Evolutionary conservation across 2,329 filamentous ascomycete genomes (phyloP), one percentile per base, ranked within the genome.

Genomic region (Aspergillus pseudoglaucus): DNA sequence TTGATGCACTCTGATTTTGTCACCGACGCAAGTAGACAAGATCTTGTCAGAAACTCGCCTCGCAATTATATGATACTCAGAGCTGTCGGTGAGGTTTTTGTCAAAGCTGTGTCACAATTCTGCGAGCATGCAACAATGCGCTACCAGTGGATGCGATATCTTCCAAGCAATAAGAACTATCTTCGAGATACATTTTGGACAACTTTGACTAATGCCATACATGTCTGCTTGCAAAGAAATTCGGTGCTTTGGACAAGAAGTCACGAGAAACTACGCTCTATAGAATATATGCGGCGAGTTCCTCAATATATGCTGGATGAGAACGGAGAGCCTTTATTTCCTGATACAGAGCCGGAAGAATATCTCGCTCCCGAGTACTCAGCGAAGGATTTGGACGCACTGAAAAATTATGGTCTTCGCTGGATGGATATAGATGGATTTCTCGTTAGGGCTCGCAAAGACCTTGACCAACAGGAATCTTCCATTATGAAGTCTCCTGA

Each of bases 1-100:
- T 54, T 78, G 1, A 73, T 79, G 9, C 75, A 79, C 7, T 64
- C 72, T 6, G 75, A 79, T 50, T 79, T 78, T 47, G 72, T 74
- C 35, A 76, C 71, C 0, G 56, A 69, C 14, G 74, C 72, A 3
- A 75, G 61, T 50, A 62, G 76, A 0, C 61, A 78, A 51, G 70
- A 73, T 42, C 62, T 77, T 43, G 30, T 50, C 17, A 37, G n/a
- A 20, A 48, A 43, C 9, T 56, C 53, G 1, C 42, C 42, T 58
- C 2, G 74, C 14, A 79, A 79, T 46, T 15, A 44, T 2, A 50
- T 27, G 0, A 63, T 78, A 0, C 49, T 68, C 0, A 44, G 57
- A 4, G 60, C 58, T 3, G 62, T 78, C 9, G 66, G 69, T 0
- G 54, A 62, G 0, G 63, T 65, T 0, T 75, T 78, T 47, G 45